Conservation (phyloP, 2,329 filamentous ascomycete species). For the Venturia nashicola region DNA sequence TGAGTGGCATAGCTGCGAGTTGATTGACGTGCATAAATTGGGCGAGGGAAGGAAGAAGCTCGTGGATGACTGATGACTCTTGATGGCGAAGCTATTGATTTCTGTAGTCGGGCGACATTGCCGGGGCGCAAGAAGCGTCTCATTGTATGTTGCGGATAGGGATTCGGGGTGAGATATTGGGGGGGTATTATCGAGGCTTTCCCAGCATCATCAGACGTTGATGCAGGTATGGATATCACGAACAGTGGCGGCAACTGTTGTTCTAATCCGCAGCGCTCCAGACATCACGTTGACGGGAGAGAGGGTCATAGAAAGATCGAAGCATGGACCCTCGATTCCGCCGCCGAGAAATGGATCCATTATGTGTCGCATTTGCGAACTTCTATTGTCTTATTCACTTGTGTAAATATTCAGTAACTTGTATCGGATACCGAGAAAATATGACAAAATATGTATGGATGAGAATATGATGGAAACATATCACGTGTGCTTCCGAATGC, state of each 20-base stretch:
- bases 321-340: not conserved
- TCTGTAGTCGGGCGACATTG: not conserved
- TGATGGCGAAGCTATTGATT: conserved; percentile 2
- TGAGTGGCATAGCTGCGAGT: conserved; percentile 26
- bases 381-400: not conserved
- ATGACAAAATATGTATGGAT: too few species aligned
- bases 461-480: not conserved
- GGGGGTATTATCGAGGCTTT: not conserved
- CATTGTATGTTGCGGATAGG: not conserved
- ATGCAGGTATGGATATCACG: not conserved
- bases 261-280: not conserved
- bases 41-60: conserved; percentile 3
- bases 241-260: not conserved
- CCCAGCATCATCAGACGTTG: not conserved
- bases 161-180: not conserved
- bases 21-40: conserved; percentile 3
- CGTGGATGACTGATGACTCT: conserved; percentile 4
- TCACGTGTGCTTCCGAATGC: not conserved
- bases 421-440: too few species aligned
- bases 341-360: not conserved
- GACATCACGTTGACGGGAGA: not conserved
- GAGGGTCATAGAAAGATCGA: not conserved
- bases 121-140: not conserved
- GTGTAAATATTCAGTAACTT: too few species aligned
- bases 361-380: not conserved